phyloP scores from a whole-genome alignment of 371 early-diverging fungal species.

The Amoeboaphelidium occidentale region DNA sequence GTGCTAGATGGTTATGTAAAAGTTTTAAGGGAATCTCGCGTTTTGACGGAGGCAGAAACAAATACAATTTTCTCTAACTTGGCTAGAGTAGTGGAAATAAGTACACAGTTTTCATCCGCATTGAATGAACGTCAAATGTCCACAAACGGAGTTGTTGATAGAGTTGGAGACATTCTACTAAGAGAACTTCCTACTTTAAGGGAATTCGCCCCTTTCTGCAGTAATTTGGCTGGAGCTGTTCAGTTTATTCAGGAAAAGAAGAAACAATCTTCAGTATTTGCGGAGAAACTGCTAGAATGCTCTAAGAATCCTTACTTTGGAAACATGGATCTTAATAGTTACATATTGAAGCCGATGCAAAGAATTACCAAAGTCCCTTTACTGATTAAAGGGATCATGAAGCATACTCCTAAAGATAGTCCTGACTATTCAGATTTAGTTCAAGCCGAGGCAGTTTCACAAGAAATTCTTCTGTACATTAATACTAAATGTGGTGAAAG shows the following conservation, averaged over 20 bases:
- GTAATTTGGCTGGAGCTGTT: not conserved
- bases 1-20: not conserved
- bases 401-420: not conserved
- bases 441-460: not conserved
- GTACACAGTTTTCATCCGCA: not conserved
- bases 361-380: constrained; percentile 78
- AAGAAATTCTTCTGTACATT: not conserved
- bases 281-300: not conserved
- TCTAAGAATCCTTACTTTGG: constrained; percentile 23
- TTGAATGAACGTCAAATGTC: not conserved
- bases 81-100: not conserved
- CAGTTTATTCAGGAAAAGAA: not conserved
- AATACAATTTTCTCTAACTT: not conserved
- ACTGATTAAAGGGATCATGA: constrained; percentile 33
- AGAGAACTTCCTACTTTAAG: not conserved
- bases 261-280: not conserved
- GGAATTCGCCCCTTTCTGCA: not conserved
- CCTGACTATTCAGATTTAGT: not conserved
- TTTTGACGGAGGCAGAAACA: not conserved
- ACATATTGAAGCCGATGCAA: constrained; percentile 72
- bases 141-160: not conserved
- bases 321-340: constrained; percentile 48
- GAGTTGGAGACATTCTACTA: not conserved
- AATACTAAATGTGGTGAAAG: not conserved
- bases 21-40: not conserved